Base-by-base conservation (phyloP, 768 basidiomycete species). In the Boletus sp. region DNA sequence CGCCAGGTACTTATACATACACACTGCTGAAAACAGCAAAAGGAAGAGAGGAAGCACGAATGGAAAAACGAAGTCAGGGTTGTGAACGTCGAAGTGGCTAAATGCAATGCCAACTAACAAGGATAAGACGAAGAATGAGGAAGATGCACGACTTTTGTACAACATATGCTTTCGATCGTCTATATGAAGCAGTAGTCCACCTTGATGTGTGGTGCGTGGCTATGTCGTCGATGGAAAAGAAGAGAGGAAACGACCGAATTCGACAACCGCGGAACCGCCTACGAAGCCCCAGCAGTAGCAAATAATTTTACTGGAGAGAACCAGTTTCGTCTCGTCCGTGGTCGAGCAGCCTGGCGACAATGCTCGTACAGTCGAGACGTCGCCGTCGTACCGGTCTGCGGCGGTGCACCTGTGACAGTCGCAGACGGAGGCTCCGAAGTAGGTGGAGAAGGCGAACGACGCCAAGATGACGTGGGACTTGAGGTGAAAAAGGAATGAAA, bases 271-370 rank as follows among this genome's bases (percentile, higher is more conserved):
- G 40, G 47, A 29, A 30, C 32, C 35, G 45, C 58, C 71, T 72
- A 73, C 55, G 71, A 67, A 46, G 71, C 75, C 53, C 75, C 76
- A 52, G 77, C 65, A 47, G 78, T 73, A 59, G 76, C 66, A 62
- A 82, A 80, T 60, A 83, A 65, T 69, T 78, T 78, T 68, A 78
- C 78, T 30, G 81, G 76, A 52, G 78, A 78, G 67, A 83, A 83
- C 83, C 83, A 84, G 61, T 77, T 73, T 37, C 79, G 77, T 63
- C 77, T 74, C 55, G 79, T 70, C 55, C 79, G 74, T 60, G 71
- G 70, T 33, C 71, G 67, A 36, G 67, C 64, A 20, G 62, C 71
- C 50, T 71, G 67, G 39, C 73, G 72, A 64, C 71, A 74, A 39
- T 67, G 66, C 48, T 68, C 68, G 45, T 65, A 67, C 61, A 71